Percentiles rank a stretch among this genome's conserved stretches.
Evolutionary conservation across 495 filamentous ascomycete genomes (phyloP).

Genomic region (Aspergillus diversus): DNA sequence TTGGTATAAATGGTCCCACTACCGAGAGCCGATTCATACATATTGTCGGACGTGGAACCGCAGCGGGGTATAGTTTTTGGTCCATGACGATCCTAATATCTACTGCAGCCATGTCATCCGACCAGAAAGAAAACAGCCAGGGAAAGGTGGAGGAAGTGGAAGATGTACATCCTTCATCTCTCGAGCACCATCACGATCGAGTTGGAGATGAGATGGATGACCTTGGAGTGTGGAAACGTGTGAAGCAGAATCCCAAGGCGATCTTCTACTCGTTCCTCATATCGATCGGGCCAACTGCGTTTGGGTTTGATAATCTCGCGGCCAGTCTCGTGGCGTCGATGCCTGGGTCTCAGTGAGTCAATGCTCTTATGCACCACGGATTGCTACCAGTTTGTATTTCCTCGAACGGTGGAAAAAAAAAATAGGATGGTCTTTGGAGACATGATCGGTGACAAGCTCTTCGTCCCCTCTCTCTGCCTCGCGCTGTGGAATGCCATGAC

Average conservation of each 20-base stretch:
- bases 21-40: neutral
- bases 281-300: neutral
- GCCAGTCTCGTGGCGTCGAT: neutral
- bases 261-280: conserved; percentile 2
- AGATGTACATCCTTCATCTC: conserved; percentile 1
- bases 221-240: neutral
- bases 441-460: neutral
- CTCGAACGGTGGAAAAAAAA: neutral
- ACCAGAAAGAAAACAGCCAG: neutral
- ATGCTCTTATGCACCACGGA: neutral
- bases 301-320: neutral
- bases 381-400: neutral
- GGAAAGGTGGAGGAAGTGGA: neutral
- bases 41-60: neutral
- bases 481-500: conserved; percentile 1
- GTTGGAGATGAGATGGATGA: neutral
- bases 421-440: conserved; percentile 2
- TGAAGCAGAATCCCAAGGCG: neutral
- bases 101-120: neutral
- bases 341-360: neutral
- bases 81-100: neutral
- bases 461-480: neutral
- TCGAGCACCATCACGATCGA: neutral
- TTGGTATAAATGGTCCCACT: neutral
- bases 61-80: neutral